Conservation (phyloP, 1,284 basidiomycete species). For the Heterobasidion occidentale region DNA sequence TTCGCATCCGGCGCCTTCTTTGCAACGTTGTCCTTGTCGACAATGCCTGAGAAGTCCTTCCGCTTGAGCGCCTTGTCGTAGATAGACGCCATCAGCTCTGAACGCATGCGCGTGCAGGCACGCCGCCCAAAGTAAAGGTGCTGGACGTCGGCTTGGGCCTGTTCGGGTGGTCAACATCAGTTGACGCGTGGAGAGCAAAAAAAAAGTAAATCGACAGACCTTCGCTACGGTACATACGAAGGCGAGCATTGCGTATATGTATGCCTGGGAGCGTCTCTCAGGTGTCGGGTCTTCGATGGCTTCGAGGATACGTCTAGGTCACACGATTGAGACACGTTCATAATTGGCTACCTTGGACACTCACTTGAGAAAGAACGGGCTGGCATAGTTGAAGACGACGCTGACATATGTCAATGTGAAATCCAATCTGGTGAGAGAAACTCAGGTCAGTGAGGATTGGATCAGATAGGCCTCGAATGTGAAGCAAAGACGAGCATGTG, state of each 20-base stretch:
- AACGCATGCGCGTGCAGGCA: conserved; percentile 60
- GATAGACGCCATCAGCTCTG: conserved; percentile 74
- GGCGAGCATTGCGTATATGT: conserved; percentile 64
- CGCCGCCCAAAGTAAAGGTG: conserved; percentile 76
- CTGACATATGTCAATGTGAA: conserved; percentile 53
- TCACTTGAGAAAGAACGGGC: conserved; percentile 51
- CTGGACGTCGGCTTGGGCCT: conserved; percentile 64
- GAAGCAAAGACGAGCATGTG: background rate
- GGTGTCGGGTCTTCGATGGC: conserved; percentile 30
- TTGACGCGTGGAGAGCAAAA: background rate
- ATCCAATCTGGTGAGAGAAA: conserved; percentile 36
- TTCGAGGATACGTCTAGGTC: conserved; percentile 43
- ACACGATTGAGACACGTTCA: background rate
- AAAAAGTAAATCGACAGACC: conserved; percentile 17
- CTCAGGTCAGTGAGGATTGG: background rate
- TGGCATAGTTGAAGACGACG: conserved; percentile 62
- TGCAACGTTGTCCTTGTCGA: conserved; percentile 34
- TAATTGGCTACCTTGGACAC: background rate
- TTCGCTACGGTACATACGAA: conserved; percentile 54
- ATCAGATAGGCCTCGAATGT: background rate
- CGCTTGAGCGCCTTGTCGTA: conserved; percentile 88
- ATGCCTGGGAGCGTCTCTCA: conserved; percentile 49
- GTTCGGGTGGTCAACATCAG: background rate
- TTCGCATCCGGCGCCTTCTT: conserved; percentile 14
- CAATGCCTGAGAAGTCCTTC: conserved; percentile 76